Evolutionary conservation across 2,329 filamentous ascomycete species (phyloP).

Genomic region (Colletotrichum sp.): DNA sequence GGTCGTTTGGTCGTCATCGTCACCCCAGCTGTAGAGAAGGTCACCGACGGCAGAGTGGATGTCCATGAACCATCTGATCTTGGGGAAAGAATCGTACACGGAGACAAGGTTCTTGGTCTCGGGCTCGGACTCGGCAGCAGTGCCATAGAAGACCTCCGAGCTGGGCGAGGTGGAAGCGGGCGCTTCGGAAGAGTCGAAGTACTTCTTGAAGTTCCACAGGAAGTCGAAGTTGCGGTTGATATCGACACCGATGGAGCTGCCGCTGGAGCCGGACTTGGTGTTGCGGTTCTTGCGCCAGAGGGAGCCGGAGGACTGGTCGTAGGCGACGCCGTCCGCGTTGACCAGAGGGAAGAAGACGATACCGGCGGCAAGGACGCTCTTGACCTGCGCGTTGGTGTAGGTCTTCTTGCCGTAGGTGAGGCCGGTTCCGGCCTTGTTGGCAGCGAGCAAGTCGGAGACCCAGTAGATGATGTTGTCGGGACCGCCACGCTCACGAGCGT

Average conservation of each 20-base stretch:
- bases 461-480: conserved; percentile 64
- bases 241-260: conserved; percentile 48
- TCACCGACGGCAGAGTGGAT: conserved; percentile 53
- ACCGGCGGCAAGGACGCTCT: conserved; percentile 53
- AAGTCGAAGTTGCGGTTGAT: conserved; percentile 64
- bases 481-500: conserved; percentile 63
- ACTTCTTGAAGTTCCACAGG: conserved; percentile 56
- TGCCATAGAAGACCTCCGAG: conserved; percentile 49
- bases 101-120: conserved; percentile 55
- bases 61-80: conserved; percentile 55
- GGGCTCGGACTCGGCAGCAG: conserved; percentile 50
- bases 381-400: conserved; percentile 58
- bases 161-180: conserved; percentile 38
- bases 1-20: conserved; percentile 49
- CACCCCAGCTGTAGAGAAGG: conserved; percentile 55
- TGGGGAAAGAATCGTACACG: conserved; percentile 49
- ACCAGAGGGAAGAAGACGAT: conserved; percentile 58
- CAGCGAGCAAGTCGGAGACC: conserved; percentile 60
- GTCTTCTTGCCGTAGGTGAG: conserved; percentile 55
- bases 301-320: conserved; percentile 52
- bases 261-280: conserved; percentile 8
- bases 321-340: conserved; percentile 59
- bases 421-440: conserved; percentile 52
- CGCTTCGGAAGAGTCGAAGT: conserved; percentile 43
- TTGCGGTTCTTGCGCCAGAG: conserved; percentile 66